Base-by-base conservation (phyloP, 768 basidiomycete genomes). In the Xerocomellus amylosporus region DNA sequence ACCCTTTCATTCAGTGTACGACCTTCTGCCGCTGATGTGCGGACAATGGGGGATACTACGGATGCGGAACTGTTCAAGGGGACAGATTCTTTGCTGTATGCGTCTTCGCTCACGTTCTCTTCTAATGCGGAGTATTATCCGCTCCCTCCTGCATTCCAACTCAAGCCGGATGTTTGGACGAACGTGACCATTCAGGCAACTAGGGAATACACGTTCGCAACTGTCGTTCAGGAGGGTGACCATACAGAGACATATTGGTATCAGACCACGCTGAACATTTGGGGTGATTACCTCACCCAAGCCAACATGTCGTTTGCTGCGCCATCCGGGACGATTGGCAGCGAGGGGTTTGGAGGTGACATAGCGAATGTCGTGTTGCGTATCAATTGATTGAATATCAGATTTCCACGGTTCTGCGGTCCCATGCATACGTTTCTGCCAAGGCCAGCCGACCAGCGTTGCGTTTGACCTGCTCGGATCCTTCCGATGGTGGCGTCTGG, bases 241-340 rank as follows among this genome's bases (percentile, higher is more conserved):
- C 49, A 55, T 30, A 24, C 51, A 14, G 48, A 66, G 45, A 62
- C 55, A 15, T 62, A 59, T 22, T 74, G 65, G 62, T 77, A 75
- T 62, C 64, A 57, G 44, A 74, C 73, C n/a, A 62, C 63, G 43
- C 47, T 77, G 52, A 67, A 72, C 53, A 73, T 76, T 14, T 75
- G 75, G 74, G 74, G 74, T 13, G 71, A 71, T 41, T 71, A 72
- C 31, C 71, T 75, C 61, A 64, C 60, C 33, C 58, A 59, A 24
- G 74, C 69, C 31, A 77, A 77, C 52, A 76, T 78, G 73, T 76
- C 74, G 4, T 78, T 77, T 49, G 75, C 75, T 1, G 77, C 77
- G 12, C 76, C 75, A 1, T 64, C 74, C 3, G 59, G 57, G 34
- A 59, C 64, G 2, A 71, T 77, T 17, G 75, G 78, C 1, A 69